Evolutionary conservation across 768 basidiomycete species (phyloP), one percentile per base, ranked within the genome.

Genomic region (Amanita rimosa): DNA sequence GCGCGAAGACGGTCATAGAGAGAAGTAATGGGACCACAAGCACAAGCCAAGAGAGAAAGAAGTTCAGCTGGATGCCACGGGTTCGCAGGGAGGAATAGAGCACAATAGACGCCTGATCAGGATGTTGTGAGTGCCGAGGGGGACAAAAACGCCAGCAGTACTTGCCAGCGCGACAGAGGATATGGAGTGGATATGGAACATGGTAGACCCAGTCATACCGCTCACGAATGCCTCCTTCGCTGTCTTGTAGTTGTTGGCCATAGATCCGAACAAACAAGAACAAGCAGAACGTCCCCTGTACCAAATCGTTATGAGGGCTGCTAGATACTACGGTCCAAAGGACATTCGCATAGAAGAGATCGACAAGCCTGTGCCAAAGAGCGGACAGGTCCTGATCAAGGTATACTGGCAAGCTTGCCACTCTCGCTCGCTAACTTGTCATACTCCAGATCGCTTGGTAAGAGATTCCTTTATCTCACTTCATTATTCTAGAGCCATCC

Each of bases 11-110:
- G 0, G 95, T 95, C 66, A 96, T 78, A 3, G 80, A 83, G 7
- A 94, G 69, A 2, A 93, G 69, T n/a, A 94, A 68, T 0, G 95
- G 95, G 0, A 87, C 46, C 6, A 83, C 75, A 10, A 94, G 74
- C 8, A 86, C 61, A 6, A 70, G 33, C 71, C 78, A 89, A 61
- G 90, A 81, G 29, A 68, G 45, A 10, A 66, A 38, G 48, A 77
- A 70, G 16, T 66, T 61, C 26, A 72, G 60, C 3, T 65, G 46
- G 4, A 72, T 61, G 2, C 76, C 58, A 16, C 79, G 76, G 2
- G 78, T 75, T 26, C 65, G 66, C 13, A 83, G 52, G 2, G 77
- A 70, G 2, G 78, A 79, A 60, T 92, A 80, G 0, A 95, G 67
- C 0, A 76, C 68, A 42, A 93, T 79, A 2, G 88, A 85, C 2